Conservation (phyloP, 805 yeast genomes). For the Kazachstania viticola region DNA sequence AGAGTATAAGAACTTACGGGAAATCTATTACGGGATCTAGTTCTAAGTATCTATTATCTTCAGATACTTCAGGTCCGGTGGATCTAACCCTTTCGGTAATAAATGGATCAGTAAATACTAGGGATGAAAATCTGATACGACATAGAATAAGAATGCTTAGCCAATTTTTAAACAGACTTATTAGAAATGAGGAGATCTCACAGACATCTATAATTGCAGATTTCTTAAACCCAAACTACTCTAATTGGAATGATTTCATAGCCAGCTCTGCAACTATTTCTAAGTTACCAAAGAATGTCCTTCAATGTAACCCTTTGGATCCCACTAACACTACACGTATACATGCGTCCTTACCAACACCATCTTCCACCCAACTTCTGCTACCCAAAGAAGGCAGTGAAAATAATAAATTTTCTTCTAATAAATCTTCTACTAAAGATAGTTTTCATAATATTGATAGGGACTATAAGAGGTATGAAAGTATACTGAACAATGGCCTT, state of each 20-base stretch:
- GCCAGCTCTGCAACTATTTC: constrained; percentile 26
- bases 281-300: constrained; percentile 21
- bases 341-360: constrained; percentile 25
- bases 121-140: constrained; percentile 26
- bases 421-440: constrained; percentile 5
- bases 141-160: constrained; percentile 27
- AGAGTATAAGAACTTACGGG: constrained; percentile 28
- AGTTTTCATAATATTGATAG: constrained; percentile 17
- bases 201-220: constrained; percentile 24
- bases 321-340: constrained; percentile 26
- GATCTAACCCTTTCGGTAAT: constrained; percentile 23
- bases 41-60: constrained; percentile 19
- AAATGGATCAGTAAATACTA: constrained; percentile 20
- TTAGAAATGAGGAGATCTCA: constrained; percentile 18
- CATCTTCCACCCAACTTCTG: constrained; percentile 17
- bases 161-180: constrained; percentile 22
- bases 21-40: constrained; percentile 21
- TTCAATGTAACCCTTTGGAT: constrained; percentile 27
- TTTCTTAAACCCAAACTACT: constrained; percentile 25
- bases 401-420: not conserved
- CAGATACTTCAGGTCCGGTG: constrained; percentile 22
- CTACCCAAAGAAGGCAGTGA: constrained; percentile 8
- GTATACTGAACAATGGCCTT: constrained; percentile 15
- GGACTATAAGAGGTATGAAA: constrained; percentile 22
- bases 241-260: constrained; percentile 25